Evolutionary conservation across 2,329 filamentous ascomycete species (phyloP).

Genomic region (Trichoderma asperellum): DNA sequence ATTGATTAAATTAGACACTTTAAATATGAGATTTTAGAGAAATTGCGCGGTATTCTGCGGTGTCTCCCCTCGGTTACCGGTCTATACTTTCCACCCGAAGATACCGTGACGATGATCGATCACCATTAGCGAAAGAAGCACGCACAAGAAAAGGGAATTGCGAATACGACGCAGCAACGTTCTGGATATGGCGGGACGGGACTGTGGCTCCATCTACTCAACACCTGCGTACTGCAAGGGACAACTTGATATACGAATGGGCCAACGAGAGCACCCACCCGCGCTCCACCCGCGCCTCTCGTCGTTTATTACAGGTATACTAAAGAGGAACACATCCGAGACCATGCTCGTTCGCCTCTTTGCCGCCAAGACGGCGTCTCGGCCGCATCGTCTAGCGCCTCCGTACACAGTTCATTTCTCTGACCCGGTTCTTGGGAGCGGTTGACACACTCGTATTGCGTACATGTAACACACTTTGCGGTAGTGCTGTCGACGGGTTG

Average conservation of each 20-base stretch:
- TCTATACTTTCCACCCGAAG: background rate
- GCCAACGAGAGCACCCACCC: conserved; percentile 2
- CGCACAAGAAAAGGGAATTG: background rate
- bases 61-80: background rate
- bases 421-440: background rate
- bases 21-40: background rate
- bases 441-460: background rate
- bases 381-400: conserved; percentile 7
- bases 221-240: conserved; percentile 13
- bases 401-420: conserved; percentile 1
- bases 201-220: background rate
- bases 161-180: background rate
- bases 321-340: background rate
- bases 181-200: background rate
- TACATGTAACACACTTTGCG: background rate
- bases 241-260: conserved; percentile 17
- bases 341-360: background rate
- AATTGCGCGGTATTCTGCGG: background rate
- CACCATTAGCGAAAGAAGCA: background rate
- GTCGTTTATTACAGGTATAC: background rate
- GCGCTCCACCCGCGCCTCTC: conserved; percentile 13
- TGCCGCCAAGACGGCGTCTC: conserved; percentile 8
- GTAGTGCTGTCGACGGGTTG: background rate
- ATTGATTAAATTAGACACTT: background rate
- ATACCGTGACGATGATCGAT: background rate